Base-by-base conservation (phyloP, 2,329 filamentous ascomycete species). In the Colletotrichum siamense region DNA sequence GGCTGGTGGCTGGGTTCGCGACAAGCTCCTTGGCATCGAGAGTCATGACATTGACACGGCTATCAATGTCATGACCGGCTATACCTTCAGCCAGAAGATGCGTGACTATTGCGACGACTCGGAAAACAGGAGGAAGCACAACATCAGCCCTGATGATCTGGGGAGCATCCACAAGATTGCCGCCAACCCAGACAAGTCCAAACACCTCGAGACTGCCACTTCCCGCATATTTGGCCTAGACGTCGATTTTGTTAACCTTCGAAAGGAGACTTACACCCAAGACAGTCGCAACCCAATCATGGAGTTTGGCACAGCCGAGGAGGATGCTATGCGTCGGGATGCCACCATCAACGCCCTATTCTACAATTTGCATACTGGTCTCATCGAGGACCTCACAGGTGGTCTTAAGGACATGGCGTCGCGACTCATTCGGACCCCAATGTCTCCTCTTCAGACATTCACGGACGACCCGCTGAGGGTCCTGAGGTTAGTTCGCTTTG, bases 261-360 rank as follows among this genome's bases (percentile, higher is more conserved):
- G 96, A 62, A 98, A 96, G 82, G 97, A 99, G 86, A 96, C 94
- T 1, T 99, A 99, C 80, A 91, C 93, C 1, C 93, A 95, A n/a
- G 92, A 97, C 76, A 98, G 95, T 81, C 92, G 97, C 44, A 98
- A 98, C 81, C 96, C 96, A 2, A 90, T 95, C 80, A 94, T 99
- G 90, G 96, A 98, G 83, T 98, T 98, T 84, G 97, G 96, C 7
- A 98, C 95, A 0, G 94, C 96, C 1, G 91, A 95, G 82, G 96
- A 99, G 84, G 96, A 99, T 85, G 96, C 96, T 3, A 83, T 96
- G 79, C 93, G 96, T 26, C 92, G 96, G 64, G 96, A 99, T 87
- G 96, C 96, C 26, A 98, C 96, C 1, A 93, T 99, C 77, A 99
- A 99, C 83, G 95, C 97, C 28, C 91, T 99, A 78, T 99, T 99